Evolutionary conservation across 2,329 filamentous ascomycete genomes (phyloP).

Genomic region (Fusarium hostae): DNA sequence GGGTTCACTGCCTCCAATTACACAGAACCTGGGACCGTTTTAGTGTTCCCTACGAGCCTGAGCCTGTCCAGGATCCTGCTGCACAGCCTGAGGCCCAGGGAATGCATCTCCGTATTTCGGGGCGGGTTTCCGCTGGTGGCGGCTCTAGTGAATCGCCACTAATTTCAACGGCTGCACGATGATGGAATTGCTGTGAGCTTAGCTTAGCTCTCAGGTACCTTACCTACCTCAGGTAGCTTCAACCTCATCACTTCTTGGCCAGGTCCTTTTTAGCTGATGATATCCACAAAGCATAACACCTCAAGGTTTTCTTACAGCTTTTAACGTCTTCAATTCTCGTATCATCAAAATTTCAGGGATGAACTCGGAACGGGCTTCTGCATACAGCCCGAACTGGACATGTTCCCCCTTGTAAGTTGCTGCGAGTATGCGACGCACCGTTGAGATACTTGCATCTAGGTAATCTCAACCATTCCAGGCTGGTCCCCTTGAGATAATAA

Average conservation of each 20-base stretch:
- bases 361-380: conserved; percentile 19
- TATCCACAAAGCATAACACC: conserved; percentile 7
- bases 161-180: conserved; percentile 42
- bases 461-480: conserved; percentile 38
- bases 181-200: conserved; percentile 30
- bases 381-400: conserved; percentile 30
- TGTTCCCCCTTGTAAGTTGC: conserved; percentile 21
- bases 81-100: background rate
- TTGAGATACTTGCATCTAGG: conserved; percentile 1
- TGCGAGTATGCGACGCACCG: conserved; percentile 26
- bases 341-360: conserved; percentile 7
- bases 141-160: conserved; percentile 33
- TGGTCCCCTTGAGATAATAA: conserved; percentile 10
- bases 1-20: background rate
- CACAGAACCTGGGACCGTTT: conserved; percentile 7
- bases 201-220: background rate
- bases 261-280: background rate
- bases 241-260: background rate
- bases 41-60: background rate
- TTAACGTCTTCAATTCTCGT: background rate
- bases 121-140: conserved; percentile 18
- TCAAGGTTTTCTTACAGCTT: background rate
- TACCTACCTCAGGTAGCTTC: background rate
- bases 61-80: background rate
- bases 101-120: conserved; percentile 16